Evolutionary conservation across 1,284 basidiomycete genomes (phyloP), one percentile per base, ranked within the genome.

Genomic region (Cryptococcus depauperatus): DNA sequence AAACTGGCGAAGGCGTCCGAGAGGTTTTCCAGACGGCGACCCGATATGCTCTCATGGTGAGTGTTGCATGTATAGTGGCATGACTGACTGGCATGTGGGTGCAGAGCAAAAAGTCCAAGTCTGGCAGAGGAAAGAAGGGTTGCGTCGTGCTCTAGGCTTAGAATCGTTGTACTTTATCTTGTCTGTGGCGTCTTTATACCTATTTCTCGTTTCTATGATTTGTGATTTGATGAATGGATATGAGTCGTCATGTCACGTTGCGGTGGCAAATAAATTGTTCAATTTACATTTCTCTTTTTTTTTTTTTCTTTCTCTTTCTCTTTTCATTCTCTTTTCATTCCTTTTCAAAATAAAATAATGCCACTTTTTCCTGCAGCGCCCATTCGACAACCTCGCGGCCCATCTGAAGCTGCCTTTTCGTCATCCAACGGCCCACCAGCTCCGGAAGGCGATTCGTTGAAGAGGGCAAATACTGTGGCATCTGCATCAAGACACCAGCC

Each of bases 1-100:
- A 85, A 77, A 80, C 82, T 13, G 86, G 89, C 49, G 82, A 86
- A 69, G 89, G 89, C 55, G 89, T 93, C 41, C 79, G 85, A 56
- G 89, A 92, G 70, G 87, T 91, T 33, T 92, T 93, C 77, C 85
- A 91, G 71, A 82, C 83, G 55, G 88, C 88, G 34, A 89, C 86
- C 44, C 79, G 84, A 56, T 81, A 83, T 43, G 86, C 86, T 35
- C 77, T 90, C 39, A 76, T 83, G 52, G 71, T 70, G 51, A 51
- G 66, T 61, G n/a, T 47, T 13, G 27, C 13, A 19, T 33, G 38
- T 29, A 19, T 40, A 10, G 10, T 35, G 10, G 41, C 23, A 30
- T 19, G 9, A 35, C 27, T 35, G 29, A 41, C 13, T 28, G 32
- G n/a, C n/a, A n/a, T n/a, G n/a, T n/a, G n/a, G 21, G 2, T 25